Evolutionary conservation across 148 eudicot genomes (phyloP).

Genomic region (Diospyros lotus): DNA sequence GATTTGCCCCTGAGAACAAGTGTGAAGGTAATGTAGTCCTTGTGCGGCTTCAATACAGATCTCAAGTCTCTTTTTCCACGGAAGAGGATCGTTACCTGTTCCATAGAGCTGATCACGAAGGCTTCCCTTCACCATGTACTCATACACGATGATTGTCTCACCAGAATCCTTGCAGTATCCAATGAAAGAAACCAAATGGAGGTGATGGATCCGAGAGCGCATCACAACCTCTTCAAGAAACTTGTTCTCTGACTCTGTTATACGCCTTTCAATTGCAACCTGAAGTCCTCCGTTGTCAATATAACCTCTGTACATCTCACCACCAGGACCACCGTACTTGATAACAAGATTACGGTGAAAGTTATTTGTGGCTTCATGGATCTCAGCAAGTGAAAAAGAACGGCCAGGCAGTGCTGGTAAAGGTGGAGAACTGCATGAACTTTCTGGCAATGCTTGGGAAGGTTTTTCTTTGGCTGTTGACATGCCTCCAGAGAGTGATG

Average conservation of each 20-base stretch:
- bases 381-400: not conserved
- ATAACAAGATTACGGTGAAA: not conserved
- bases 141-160: constrained; percentile 12
- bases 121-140: constrained; percentile 7
- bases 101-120: constrained; percentile 3
- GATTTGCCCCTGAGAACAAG: constrained; percentile 3
- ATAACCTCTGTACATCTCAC: constrained; percentile 7
- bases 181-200: constrained; percentile 5
- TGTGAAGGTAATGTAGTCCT: constrained; percentile 19
- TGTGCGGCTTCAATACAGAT: constrained; percentile 14
- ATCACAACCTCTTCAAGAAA: not conserved
- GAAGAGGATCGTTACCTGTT: not conserved
- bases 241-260: not conserved
- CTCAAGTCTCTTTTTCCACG: constrained; percentile 22
- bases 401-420: not conserved
- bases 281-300: not conserved
- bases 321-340: not conserved
- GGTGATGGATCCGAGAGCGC: constrained; percentile 6
- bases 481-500: not conserved
- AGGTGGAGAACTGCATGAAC: not conserved
- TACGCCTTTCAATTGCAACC: constrained; percentile 12
- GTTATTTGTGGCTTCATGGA: constrained; percentile 5
- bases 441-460: not conserved
- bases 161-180: constrained; percentile 12
- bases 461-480: too few relatives aligned